phyloP scores from a whole-genome alignment of 129 eudicot species.

The Glebionis coronaria region DNA sequence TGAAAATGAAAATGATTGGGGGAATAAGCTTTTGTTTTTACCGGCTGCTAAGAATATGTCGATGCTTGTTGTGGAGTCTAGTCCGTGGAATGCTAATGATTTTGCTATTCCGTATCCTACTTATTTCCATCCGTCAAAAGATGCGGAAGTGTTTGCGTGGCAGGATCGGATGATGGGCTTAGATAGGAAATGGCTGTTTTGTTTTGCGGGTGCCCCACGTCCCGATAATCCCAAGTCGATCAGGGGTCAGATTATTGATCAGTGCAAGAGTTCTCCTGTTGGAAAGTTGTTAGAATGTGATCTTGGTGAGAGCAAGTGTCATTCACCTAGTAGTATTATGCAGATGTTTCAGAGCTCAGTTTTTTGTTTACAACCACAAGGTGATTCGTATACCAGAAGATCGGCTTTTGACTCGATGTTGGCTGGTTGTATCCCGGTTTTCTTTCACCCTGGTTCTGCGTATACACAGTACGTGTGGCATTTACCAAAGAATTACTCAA shows the following conservation, averaged over 20 bases:
- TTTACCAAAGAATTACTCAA: slow-evolving; percentile 43
- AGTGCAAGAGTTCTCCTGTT: slow-evolving; percentile 38
- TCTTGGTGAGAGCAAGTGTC: slow-evolving; percentile 32
- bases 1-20: slow-evolving; percentile 41
- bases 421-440: slow-evolving; percentile 67
- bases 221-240: slow-evolving; percentile 44
- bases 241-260: slow-evolving; percentile 40
- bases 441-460: slow-evolving; percentile 57
- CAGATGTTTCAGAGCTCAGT: slow-evolving; percentile 41
- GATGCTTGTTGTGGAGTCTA: slow-evolving; percentile 46
- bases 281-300: slow-evolving; percentile 39
- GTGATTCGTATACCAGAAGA: slow-evolving; percentile 52
- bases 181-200: slow-evolving; percentile 35
- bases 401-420: slow-evolving; percentile 60
- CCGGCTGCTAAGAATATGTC: slow-evolving; percentile 56
- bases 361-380: slow-evolving; percentile 61
- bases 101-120: slow-evolving; percentile 55
- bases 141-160: slow-evolving; percentile 38
- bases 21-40: slow-evolving; percentile 40
- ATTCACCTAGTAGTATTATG: slow-evolving; percentile 44
- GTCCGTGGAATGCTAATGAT: slow-evolving; percentile 34
- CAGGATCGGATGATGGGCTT: slow-evolving; percentile 33
- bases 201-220: slow-evolving; percentile 53
- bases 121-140: slow-evolving; percentile 46
- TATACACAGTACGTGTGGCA: slow-evolving; percentile 53